Percentiles rank a stretch among this genome's conserved stretches.
Evolutionary conservation across 345 rosid species (phyloP).

Genomic region (Populus euphratica): DNA sequence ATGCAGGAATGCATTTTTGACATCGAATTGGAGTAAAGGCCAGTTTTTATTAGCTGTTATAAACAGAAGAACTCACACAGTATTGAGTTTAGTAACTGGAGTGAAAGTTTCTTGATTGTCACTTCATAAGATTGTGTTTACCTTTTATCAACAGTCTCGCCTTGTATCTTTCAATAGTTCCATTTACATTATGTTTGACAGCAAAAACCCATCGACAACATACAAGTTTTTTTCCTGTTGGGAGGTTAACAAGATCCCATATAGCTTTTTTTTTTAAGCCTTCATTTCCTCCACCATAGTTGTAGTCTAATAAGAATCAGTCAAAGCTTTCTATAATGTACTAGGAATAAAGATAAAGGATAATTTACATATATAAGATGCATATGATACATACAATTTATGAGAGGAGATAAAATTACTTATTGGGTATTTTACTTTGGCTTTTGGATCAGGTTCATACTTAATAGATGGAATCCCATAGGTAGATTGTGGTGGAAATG

Average conservation of each 20-base stretch:
- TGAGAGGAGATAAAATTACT: not conserved
- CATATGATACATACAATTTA: not conserved
- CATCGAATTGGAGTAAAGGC: not conserved
- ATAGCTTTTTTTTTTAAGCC: not conserved
- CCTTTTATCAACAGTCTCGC: not conserved
- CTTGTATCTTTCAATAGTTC: not conserved
- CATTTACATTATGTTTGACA: not conserved
- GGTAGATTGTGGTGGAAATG: not conserved
- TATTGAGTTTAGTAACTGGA: not conserved
- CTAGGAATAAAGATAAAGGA: not conserved
- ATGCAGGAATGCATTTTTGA: not conserved
- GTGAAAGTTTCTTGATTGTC: not conserved
- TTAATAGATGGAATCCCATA: not conserved
- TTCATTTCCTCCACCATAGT: not conserved
- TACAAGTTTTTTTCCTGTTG: not conserved
- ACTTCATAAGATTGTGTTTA: not conserved
- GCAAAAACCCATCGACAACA: not conserved
- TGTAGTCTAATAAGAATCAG: not conserved
- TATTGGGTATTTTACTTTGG: not conserved
- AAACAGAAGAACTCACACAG: not conserved
- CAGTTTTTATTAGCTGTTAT: not conserved
- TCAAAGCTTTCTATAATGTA: not conserved
- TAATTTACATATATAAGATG: not conserved
- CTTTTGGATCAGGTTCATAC: not conserved
- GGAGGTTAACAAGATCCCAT: not conserved